A percentile compares a stretch with the other conserved stretches of the same genome.
phyloP scores from a whole-genome alignment of 306 rosid genomes.

The Pyrus communis region DNA sequence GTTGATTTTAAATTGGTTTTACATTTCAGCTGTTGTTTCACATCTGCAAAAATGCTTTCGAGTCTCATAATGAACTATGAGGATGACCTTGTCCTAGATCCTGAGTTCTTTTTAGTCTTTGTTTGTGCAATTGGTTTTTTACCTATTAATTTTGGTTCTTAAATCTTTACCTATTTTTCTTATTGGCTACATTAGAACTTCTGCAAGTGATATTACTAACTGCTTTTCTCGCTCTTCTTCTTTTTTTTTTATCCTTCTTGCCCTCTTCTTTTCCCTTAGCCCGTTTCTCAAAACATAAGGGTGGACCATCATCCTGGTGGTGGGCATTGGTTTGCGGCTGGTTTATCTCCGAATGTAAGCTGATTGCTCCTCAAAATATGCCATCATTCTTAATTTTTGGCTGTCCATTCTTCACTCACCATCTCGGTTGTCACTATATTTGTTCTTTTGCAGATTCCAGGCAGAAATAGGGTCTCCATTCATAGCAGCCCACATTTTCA shows the following conservation, averaged over 20 bases:
- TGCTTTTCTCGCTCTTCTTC: background rate
- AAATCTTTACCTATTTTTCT: background rate
- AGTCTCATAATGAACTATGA: background rate
- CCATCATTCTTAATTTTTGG: background rate
- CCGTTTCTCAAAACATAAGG: slow-evolving; percentile 75
- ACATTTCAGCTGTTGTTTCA: background rate
- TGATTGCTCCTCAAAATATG: slow-evolving; percentile 14
- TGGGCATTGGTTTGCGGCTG: slow-evolving; percentile 99
- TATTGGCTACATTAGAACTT: background rate
- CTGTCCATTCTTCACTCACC: slow-evolving; percentile 6
- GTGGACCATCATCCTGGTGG: slow-evolving; percentile 99
- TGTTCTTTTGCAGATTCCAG: slow-evolving; percentile 55
- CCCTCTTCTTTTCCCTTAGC: slow-evolving; percentile 33
- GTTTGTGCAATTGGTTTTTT: background rate
- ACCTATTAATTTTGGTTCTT: background rate
- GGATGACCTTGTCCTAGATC: background rate
- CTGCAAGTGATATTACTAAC: background rate
- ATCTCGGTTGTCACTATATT: slow-evolving; percentile 10
- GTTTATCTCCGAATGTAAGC: slow-evolving; percentile 96
- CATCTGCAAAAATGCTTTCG: background rate
- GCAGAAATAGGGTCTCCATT: slow-evolving; percentile 56
- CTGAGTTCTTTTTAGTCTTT: background rate
- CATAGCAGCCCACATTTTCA: slow-evolving; percentile 82
- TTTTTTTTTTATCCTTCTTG: background rate
- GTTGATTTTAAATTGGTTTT: background rate